These are phyloP conservation scores for Suillus placidus DNA, from an alignment of 768 basidiomycete species.

Conservation along the genomic window DNA sequence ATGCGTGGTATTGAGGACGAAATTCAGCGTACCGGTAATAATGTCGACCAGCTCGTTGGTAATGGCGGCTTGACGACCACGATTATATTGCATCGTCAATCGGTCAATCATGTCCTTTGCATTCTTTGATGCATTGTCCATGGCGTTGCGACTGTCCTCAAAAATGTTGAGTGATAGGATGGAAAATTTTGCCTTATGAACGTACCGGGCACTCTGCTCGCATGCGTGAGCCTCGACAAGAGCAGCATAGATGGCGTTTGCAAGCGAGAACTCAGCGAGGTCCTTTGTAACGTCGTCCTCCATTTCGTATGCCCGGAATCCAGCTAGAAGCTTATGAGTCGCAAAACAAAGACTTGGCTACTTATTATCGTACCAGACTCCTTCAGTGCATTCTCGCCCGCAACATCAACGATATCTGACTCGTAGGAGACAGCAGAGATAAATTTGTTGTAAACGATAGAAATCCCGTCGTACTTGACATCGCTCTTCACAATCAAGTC, in stretches of 20 bases:
- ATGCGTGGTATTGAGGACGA: not conserved
- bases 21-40: conserved; percentile 71
- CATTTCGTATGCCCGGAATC: conserved; percentile 96
- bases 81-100: conserved; percentile 95
- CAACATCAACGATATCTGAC: conserved; percentile 70
- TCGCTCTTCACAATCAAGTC: conserved; percentile 88
- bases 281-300: conserved; percentile 96
- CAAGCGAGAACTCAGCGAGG: conserved; percentile 91
- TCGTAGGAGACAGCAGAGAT: conserved; percentile 92
- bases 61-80: conserved; percentile 97
- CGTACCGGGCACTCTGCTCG: conserved; percentile 86
- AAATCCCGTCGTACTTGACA: conserved; percentile 84
- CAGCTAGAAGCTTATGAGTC: conserved; percentile 48
- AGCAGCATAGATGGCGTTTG: conserved; percentile 94
- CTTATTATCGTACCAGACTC: conserved; percentile 65
- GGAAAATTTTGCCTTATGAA: conserved; percentile 16
- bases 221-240: conserved; percentile 96
- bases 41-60: conserved; percentile 95
- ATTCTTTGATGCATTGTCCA: conserved; percentile 99
- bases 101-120: conserved; percentile 89
- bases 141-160: conserved; percentile 79
- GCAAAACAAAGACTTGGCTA: conserved; percentile 1
- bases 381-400: conserved; percentile 79
- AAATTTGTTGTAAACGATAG: conserved; percentile 83
- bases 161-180: not conserved